Conservation (phyloP, 1,284 basidiomycete species). For the Ceratobasidium sp. region DNA sequence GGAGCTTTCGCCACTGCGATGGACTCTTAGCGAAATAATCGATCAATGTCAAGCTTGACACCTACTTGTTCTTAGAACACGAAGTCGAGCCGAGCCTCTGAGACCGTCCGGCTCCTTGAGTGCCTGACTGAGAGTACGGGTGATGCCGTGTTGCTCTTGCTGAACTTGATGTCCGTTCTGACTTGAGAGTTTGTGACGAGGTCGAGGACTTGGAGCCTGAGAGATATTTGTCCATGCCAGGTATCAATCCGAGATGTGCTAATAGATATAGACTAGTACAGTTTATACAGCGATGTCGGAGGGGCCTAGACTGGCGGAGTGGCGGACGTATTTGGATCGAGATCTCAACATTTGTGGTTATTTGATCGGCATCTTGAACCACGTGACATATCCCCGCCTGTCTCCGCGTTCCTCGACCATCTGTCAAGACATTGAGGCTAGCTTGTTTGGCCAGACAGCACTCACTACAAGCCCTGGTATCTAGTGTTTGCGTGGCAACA, state of each 20-base stretch:
- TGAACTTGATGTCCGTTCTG: slow-evolving; percentile 9
- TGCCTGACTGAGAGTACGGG: slow-evolving; percentile 11
- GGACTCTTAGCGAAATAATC: background rate
- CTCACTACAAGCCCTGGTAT: background rate
- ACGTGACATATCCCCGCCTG: slow-evolving; percentile 2
- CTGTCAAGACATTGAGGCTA: too few species aligned
- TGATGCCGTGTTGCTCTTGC: slow-evolving; percentile 27
- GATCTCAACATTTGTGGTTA: slow-evolving; percentile 32
- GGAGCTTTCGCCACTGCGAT: background rate
- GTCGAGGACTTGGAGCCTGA: background rate
- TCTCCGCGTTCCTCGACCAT: background rate
- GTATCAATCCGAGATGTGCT: background rate
- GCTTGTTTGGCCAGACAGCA: background rate
- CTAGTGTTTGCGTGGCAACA: background rate
- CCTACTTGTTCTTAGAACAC: slow-evolving; percentile 3
- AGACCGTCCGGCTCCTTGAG: background rate
- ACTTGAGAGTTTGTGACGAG: background rate
- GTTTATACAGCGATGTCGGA: background rate
- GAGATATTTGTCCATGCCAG: slow-evolving; percentile 24
- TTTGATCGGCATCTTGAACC: slow-evolving; percentile 23
- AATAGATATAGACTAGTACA: slow-evolving; percentile 10
- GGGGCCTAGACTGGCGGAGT: background rate
- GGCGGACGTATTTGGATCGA: slow-evolving; percentile 14
- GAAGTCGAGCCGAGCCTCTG: background rate
- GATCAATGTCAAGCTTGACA: background rate